These are phyloP conservation scores for Warburgia ugandensis DNA, from an alignment of 164 flowering plant species.

Conservation along the genomic window DNA sequence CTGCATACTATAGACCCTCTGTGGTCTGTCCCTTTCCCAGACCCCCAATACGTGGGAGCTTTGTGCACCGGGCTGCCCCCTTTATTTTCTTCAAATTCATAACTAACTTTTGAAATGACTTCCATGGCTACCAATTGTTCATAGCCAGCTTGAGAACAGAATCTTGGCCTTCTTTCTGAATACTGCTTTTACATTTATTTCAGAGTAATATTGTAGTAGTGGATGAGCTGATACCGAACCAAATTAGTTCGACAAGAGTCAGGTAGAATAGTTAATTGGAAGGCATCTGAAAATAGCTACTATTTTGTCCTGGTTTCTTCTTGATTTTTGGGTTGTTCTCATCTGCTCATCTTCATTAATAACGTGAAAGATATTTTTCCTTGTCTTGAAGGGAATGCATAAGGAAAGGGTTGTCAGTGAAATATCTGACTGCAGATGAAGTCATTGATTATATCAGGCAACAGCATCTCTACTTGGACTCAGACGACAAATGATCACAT, in stretches of 20 bases:
- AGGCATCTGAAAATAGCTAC: too few relatives aligned
- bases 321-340: neutral
- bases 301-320: neutral
- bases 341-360: neutral
- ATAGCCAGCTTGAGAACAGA: too few relatives aligned
- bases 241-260: constrained; percentile 77
- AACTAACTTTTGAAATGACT: too few relatives aligned
- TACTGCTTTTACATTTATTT: neutral
- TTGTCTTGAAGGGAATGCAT: constrained; percentile 59
- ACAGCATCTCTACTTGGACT: constrained; percentile 38
- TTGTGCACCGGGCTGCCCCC: too few relatives aligned
- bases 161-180: too few relatives aligned
- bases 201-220: constrained; percentile 73
- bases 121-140: too few relatives aligned
- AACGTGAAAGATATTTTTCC: neutral
- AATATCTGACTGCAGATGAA: constrained; percentile 63
- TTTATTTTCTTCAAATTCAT: too few relatives aligned
- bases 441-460: constrained; percentile 57
- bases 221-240: constrained; percentile 80
- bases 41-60: too few relatives aligned
- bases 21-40: too few relatives aligned
- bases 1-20: too few relatives aligned
- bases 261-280: constrained; percentile 59
- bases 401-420: constrained; percentile 58
- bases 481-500: too few relatives aligned